phyloP scores from a whole-genome alignment of 257 asterid genomes.

The Ilex aquifolium region DNA sequence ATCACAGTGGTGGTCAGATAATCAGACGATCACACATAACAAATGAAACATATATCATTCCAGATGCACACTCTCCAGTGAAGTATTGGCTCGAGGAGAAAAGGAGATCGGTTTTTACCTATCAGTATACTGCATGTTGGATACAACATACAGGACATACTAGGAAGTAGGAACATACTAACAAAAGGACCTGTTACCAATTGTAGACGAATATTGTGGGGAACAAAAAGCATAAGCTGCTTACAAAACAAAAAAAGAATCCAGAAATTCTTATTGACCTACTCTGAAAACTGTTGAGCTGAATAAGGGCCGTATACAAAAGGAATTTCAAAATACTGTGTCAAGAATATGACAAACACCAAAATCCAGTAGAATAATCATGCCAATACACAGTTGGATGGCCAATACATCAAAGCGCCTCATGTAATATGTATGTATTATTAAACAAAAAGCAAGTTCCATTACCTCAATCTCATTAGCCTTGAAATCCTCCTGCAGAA shows the following conservation, averaged over 20 bases:
- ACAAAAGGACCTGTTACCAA: too few species aligned
- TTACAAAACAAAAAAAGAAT: too few species aligned
- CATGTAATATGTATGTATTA: background rate
- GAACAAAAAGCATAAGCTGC: too few species aligned
- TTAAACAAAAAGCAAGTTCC: background rate
- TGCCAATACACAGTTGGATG: background rate
- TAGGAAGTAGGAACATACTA: too few species aligned
- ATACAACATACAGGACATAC: too few species aligned
- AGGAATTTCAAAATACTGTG: too few species aligned
- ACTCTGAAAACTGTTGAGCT: too few species aligned
- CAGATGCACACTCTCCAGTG: background rate
- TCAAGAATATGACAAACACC: background rate
- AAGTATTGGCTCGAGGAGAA: background rate
- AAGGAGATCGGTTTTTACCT: background rate
- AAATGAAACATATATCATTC: background rate
- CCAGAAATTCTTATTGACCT: too few species aligned
- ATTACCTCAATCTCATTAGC: constrained; percentile 96
- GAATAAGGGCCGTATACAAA: too few species aligned
- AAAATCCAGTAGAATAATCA: background rate
- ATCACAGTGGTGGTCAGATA: background rate
- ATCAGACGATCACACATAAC: background rate
- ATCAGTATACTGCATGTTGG: background rate
- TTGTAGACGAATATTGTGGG: too few species aligned
- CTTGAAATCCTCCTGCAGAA: constrained; percentile 95
- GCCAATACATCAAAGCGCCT: background rate